Evolutionary conservation across 2,329 filamentous ascomycete species (phyloP).

Genomic region (Talaromyces sp.): DNA sequence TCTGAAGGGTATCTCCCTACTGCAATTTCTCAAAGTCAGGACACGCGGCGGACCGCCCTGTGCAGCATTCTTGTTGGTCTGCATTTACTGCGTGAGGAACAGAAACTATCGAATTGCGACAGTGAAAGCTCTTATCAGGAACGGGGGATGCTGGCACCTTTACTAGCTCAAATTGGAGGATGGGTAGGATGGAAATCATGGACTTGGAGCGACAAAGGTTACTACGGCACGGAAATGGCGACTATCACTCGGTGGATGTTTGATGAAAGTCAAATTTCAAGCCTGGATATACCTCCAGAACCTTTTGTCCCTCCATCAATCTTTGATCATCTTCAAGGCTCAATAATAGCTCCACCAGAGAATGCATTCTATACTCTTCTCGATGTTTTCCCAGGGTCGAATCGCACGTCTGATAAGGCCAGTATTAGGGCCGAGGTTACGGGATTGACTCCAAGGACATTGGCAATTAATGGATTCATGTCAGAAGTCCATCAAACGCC

Average conservation of each 20-base stretch:
- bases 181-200: constrained; percentile 76
- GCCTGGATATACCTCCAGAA: constrained; percentile 45
- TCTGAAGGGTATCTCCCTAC: constrained; percentile 64
- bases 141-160: constrained; percentile 58
- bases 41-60: constrained; percentile 59
- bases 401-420: constrained; percentile 28
- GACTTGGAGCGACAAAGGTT: constrained; percentile 50
- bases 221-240: constrained; percentile 60
- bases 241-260: constrained; percentile 54
- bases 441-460: constrained; percentile 59
- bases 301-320: constrained; percentile 58
- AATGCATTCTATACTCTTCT: constrained; percentile 49
- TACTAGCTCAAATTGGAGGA: constrained; percentile 73
- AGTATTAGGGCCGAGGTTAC: constrained; percentile 38
- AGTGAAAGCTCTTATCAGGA: constrained; percentile 47
- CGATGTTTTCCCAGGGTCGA: constrained; percentile 42
- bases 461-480: constrained; percentile 67
- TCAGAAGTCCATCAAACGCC: constrained; percentile 50
- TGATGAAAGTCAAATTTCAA: constrained; percentile 50
- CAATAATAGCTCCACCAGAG: constrained; percentile 29
- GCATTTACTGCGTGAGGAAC: constrained; percentile 84
- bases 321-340: constrained; percentile 52
- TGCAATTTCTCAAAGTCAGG: constrained; percentile 49
- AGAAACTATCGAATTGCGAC: constrained; percentile 68
- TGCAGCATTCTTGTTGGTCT: constrained; percentile 69